Evolutionary conservation across 768 basidiomycete species (phyloP).

Genomic region (Agrocybe praecox): DNA sequence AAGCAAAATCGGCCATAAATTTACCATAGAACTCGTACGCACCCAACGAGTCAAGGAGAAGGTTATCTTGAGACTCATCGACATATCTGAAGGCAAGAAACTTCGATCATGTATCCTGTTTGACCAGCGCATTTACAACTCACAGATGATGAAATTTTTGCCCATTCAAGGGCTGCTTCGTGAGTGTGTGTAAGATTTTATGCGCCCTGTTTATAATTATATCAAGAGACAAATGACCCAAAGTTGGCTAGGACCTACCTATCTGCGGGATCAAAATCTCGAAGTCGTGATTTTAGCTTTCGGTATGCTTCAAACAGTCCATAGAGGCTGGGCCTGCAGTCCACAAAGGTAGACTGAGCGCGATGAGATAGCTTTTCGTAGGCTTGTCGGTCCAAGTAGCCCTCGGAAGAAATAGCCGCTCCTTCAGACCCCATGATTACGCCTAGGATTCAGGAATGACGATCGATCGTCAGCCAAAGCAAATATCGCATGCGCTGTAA

Average conservation of each 20-base stretch:
- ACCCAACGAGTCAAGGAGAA: conserved; percentile 66
- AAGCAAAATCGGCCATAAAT: no score
- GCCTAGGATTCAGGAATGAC: no score
- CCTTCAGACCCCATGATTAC: conserved; percentile 69
- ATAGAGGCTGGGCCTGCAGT: conserved; percentile 49
- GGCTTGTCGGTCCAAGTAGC: conserved; percentile 41
- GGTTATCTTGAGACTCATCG: conserved; percentile 74
- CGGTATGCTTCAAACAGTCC: conserved; percentile 54
- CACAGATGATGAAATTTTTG: conserved; percentile 33
- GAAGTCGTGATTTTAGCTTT: conserved; percentile 39
- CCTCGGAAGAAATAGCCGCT: conserved; percentile 32
- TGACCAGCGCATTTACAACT: no score
- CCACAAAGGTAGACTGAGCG: conserved; percentile 55
- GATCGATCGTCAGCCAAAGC: no score
- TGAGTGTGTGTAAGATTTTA: conserved; percentile 40
- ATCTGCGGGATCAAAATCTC: conserved; percentile 61
- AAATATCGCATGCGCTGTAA: no score
- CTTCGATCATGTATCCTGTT: no score
- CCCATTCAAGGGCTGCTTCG: conserved; percentile 33
- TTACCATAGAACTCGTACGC: no score
- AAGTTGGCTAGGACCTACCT: conserved; percentile 42
- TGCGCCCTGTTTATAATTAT: conserved; percentile 44
- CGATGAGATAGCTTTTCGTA: conserved; percentile 54
- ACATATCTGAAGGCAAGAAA: conserved; percentile 49
- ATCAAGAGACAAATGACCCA: no score